A percentile compares a stretch with the other conserved stretches of the same genome.
phyloP scores from a whole-genome alignment of 306 rosid species.

The Biancaea sappan region DNA sequence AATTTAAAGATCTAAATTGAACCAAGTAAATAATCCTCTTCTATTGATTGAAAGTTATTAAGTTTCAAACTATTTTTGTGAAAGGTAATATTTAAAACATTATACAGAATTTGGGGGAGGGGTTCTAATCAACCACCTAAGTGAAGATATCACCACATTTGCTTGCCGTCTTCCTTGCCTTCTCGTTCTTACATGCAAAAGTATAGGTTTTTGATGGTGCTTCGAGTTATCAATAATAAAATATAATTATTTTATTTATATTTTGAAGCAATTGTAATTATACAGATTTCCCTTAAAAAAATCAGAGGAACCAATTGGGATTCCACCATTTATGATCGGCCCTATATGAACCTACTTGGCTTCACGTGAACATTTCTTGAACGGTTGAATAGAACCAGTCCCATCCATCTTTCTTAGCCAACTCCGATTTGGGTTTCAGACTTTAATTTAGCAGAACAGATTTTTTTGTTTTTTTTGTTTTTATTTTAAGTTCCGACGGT shows the following conservation, averaged over 20 bases:
- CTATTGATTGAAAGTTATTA: not conserved
- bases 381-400: slow-evolving; percentile 21
- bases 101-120: not conserved
- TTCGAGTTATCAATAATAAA: too few relatives aligned
- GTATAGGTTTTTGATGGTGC: too few relatives aligned
- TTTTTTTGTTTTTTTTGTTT: not conserved
- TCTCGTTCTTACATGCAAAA: not conserved
- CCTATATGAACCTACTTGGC: slow-evolving; percentile 2
- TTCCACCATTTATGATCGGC: slow-evolving; percentile 12
- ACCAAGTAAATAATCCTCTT: too few relatives aligned
- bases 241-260: too few relatives aligned
- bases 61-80: too few relatives aligned
- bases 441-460: slow-evolving; percentile 8
- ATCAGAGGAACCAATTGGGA: not conserved
- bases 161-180: not conserved
- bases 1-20: too few relatives aligned
- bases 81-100: not conserved
- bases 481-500: not conserved
- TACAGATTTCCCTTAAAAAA: not conserved
- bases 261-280: too few relatives aligned
- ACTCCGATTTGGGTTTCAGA: slow-evolving; percentile 18
- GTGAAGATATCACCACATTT: not conserved
- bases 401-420: slow-evolving; percentile 12
- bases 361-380: slow-evolving; percentile 15
- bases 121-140: slow-evolving; percentile 25